Evolutionary conservation across 768 basidiomycete genomes (phyloP), one percentile per base, ranked within the genome.

Genomic region (Tylopilus plumbeoviolaceoides): DNA sequence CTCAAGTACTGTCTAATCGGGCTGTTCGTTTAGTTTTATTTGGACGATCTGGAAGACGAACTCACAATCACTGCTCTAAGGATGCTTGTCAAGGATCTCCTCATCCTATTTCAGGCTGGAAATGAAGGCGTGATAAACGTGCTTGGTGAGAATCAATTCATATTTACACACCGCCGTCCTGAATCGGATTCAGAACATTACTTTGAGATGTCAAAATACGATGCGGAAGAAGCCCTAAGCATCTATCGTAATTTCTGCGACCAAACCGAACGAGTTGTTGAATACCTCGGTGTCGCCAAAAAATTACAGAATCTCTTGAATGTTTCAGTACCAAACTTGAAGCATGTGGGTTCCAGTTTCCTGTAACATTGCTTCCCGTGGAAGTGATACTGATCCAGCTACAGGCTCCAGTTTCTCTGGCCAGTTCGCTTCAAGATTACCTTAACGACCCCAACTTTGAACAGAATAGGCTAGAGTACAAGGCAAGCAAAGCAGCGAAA

Each of bases 391-490:
- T 59, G 1, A 55, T 23, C 20, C n/a, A 33, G 25, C 42, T 10
- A 17, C 50, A 95, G 93, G 94, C 97, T 0, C 97, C 97, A 6
- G 88, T 97, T 11, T 94, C 91, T 0, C 77, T 99, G n/a, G 95
- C 90, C 7, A 85, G 86, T 33, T 84, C 97, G 18, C 78, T 99
- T 28, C 89, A 98, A 66, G 95, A 98, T 64, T 99, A 98, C 66
- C 78, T 99, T 47, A 85, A 91, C 51, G 97, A 99, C 70, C 90
- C 95, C 21, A 93, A 93, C 63, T 99, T 99, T 60, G 97, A 98
- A 69, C 85, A 91, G 70, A 98, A 98, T 69, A 75, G 95, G 56
- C 73, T 87, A 9, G 97, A 98, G 64, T 98, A 99, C 73, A 93
- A 80, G 71, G 75, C 84, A 21, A 91, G 84, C 67, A 91, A 90